A percentile compares a stretch with the other conserved stretches of the same genome.
Conservation (phyloP, 2,329 filamentous ascomycete genomes). For the Colletotrichum theobromicola region DNA sequence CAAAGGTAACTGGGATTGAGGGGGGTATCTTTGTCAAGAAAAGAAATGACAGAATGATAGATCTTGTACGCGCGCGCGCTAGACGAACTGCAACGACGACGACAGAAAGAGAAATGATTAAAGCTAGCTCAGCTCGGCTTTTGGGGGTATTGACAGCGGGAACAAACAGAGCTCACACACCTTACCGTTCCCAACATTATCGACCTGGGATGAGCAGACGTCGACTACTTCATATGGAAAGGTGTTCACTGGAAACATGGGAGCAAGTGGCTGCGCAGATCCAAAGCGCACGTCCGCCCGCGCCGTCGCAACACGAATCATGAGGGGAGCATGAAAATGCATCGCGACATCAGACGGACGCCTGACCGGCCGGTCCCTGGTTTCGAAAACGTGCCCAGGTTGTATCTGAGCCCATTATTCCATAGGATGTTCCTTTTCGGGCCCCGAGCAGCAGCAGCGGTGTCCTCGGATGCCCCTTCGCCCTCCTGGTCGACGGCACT, state of each 20-base stretch:
- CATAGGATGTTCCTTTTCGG: neutral
- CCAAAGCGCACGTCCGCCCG: slow-evolving; percentile 10
- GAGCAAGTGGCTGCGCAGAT: neutral
- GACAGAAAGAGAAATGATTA: neutral
- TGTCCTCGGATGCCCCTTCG: neutral
- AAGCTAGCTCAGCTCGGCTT: neutral
- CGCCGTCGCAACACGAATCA: slow-evolving; percentile 22
- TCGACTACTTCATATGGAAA: slow-evolving; percentile 22
- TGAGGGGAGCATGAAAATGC: slow-evolving; percentile 16
- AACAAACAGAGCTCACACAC: slow-evolving; percentile 6
- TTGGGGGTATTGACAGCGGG: neutral
- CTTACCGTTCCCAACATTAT: neutral
- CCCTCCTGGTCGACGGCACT: neutral
- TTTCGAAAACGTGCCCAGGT: slow-evolving; percentile 21
- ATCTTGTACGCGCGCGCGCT: slow-evolving; percentile 9
- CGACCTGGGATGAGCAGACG: neutral
- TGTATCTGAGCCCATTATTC: slow-evolving; percentile 14
- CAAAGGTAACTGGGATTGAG: neutral
- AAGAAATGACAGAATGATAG: slow-evolving; percentile 3
- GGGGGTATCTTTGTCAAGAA: neutral
- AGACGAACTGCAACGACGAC: slow-evolving; percentile 5
- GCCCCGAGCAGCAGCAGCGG: slow-evolving; percentile 2
- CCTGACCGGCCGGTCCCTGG: slow-evolving; percentile 20
- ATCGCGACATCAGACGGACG: slow-evolving; percentile 18
- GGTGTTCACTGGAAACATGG: neutral